Evolutionary conservation across 2,329 filamentous ascomycete species (phyloP).

Genomic region (Beauveria sp.): DNA sequence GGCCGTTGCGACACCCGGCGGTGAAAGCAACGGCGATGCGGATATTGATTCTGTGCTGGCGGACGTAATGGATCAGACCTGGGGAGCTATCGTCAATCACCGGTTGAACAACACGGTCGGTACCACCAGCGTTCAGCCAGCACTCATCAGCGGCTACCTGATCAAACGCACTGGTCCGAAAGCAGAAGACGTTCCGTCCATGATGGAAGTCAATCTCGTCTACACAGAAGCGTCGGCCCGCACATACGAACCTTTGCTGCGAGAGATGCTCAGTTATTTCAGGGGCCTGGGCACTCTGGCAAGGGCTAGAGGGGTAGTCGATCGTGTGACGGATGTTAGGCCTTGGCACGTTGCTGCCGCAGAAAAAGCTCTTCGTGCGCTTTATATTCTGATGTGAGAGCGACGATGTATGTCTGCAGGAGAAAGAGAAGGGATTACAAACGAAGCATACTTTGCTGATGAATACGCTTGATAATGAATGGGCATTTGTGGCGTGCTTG

Average conservation of each 20-base stretch:
- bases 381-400: constrained; percentile 54
- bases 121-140: constrained; percentile 46
- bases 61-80: constrained; percentile 67
- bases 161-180: constrained; percentile 53
- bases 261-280: constrained; percentile 65
- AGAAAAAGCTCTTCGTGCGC: constrained; percentile 57
- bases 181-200: constrained; percentile 49
- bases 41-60: constrained; percentile 57
- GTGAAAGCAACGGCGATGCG: constrained; percentile 34
- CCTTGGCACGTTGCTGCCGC: constrained; percentile 74
- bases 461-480: not conserved
- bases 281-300: constrained; percentile 62
- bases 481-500: not conserved
- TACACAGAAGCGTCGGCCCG: constrained; percentile 44
- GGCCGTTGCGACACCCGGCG: constrained; percentile 37
- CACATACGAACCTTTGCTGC: constrained; percentile 55
- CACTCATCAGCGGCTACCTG: constrained; percentile 57
- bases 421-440: not conserved
- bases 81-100: constrained; percentile 64
- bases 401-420: not conserved
- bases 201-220: constrained; percentile 60
- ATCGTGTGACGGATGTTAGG: constrained; percentile 52
- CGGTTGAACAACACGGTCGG: constrained; percentile 53
- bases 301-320: constrained; percentile 55
- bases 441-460: not conserved